Evolutionary conservation across 257 asterid genomes (phyloP), one percentile per base, ranked within the genome.

Genomic region (Gentiana macrophylla): DNA sequence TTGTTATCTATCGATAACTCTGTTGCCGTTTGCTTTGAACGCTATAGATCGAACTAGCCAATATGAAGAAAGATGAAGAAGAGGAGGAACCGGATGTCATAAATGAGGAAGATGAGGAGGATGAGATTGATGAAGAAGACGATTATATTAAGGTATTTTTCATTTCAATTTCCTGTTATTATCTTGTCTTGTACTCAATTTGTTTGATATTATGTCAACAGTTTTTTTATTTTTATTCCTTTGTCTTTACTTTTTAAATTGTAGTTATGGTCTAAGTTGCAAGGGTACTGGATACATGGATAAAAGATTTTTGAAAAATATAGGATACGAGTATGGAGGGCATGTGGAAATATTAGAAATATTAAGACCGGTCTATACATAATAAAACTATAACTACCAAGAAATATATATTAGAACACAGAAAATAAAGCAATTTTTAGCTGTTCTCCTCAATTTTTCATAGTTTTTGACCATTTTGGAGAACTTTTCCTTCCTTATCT

Each of bases 101-200:
- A 33, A 32, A 55, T n/a, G 84, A 73, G 36, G 84, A 77, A 53
- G 89, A 75, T 0, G 93, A 78, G 0, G 81, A 73, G 58, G 94
- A 79, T 65, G 63, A 46, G 50, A 78, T 82, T 50, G 86, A 76
- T 13, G 84, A 83, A 32, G 89, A 86, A 32, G 89, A 86, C 32
- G 95, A 82, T 55, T 88, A 84, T 52, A 78, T 63, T 60, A 80
- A 73, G 86, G 94, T 84, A 68, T 49, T 34, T 24, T 32, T 49
- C 13, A 35, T 35, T 38, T 49, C n/a, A 13, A 41, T 12, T 12
- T 45, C 12, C 55, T n/a, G 5, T 10, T 3, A 4, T 55, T 35
- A 41, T 11, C 24, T 24, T 24, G 0, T 1, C 32, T 53, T 38
- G 45, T 38, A 8, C 7, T 38, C 45, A 8, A 38, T 38, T 38